Evolutionary conservation across 1,284 basidiomycete genomes (phyloP), one percentile per base, ranked within the genome.

Genomic region (Cutaneotrichosporon arboriforme): DNA sequence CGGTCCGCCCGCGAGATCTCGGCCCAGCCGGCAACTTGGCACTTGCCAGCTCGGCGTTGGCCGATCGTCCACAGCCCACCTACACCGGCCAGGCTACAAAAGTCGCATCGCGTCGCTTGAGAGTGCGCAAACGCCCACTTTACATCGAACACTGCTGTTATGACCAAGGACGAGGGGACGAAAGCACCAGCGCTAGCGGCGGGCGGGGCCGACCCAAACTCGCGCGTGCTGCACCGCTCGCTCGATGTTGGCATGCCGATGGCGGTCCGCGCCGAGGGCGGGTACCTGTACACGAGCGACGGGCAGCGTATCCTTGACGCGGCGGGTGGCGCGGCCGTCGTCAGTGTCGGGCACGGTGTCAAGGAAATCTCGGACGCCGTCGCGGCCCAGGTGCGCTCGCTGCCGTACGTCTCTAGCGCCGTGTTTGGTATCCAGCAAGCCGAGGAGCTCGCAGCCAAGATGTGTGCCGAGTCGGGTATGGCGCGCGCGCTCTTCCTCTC

Each of bases 321-420:
- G 7, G 58, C 60, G 13, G 90, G 88, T 40, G 90, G 90, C 33
- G 88, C 89, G 4, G 88, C 90, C 9, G 89, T 92, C 36, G 75
- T 83, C 4, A 88, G 84, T 64, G 73, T 92, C 43, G 90, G 90
- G 1, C 83, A 84, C 61, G 82, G 80, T 12, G 83, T 90, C 65
- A 84, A 84, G 8, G 81, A 79, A 34, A 63, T 70, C 38, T 53
- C 65, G 23, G 21, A 46, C 18, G 69, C 61, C 5, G 55, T 70
- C 1, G 17, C 60, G 4, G 20, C 51, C 31, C 89, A 92, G 65
- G 77, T 85, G 18, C 83, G 85, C 66, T 82, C 82, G 60, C 74
- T 90, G 35, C 79, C 86, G 2, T 67, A 68, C 53, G 57, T 59
- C 23, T 51, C 49, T 12, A 37, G 31, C 2, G 54, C 54, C n/a